Evolutionary conservation across 176 grass and related monocot species (phyloP).

Genomic region (Carex littledalei): DNA sequence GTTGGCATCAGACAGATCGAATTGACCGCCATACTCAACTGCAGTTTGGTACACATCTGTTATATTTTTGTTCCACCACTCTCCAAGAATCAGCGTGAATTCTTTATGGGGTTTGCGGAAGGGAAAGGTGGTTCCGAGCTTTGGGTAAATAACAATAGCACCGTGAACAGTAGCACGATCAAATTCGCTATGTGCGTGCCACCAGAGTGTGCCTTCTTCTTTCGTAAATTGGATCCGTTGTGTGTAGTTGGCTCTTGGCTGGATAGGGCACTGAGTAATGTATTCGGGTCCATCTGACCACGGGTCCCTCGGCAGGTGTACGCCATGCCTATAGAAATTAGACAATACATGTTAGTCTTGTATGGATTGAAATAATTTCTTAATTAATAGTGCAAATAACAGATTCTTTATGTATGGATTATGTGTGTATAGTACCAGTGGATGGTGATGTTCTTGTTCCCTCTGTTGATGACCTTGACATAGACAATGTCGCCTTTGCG

Average conservation of each 20-base stretch:
- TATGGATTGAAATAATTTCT: too few species aligned
- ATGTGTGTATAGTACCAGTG: constrained; percentile 35
- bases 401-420: not conserved
- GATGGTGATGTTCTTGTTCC: constrained; percentile 57
- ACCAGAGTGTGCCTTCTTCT: too few species aligned
- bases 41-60: constrained; percentile 37
- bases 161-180: too few species aligned
- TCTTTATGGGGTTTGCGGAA: too few species aligned
- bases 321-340: constrained; percentile 37
- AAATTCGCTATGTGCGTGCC: too few species aligned
- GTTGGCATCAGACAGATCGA: constrained; percentile 35
- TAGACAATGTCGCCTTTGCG: constrained; percentile 16
- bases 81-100: constrained; percentile 50
- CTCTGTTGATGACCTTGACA: constrained; percentile 60
- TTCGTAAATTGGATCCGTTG: constrained; percentile 32
- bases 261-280: constrained; percentile 53
- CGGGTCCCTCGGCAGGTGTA: constrained; percentile 45
- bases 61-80: constrained; percentile 53
- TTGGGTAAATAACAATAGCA: too few species aligned
- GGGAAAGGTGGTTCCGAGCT: too few species aligned
- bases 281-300: constrained; percentile 53
- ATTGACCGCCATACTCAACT: constrained; percentile 27
- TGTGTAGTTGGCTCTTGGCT: constrained; percentile 38
- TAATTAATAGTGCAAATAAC: not conserved
- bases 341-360: too few species aligned